Evolutionary conservation across 2,329 filamentous ascomycete genomes (phyloP).

Genomic region (Ophiostoma ips): DNA sequence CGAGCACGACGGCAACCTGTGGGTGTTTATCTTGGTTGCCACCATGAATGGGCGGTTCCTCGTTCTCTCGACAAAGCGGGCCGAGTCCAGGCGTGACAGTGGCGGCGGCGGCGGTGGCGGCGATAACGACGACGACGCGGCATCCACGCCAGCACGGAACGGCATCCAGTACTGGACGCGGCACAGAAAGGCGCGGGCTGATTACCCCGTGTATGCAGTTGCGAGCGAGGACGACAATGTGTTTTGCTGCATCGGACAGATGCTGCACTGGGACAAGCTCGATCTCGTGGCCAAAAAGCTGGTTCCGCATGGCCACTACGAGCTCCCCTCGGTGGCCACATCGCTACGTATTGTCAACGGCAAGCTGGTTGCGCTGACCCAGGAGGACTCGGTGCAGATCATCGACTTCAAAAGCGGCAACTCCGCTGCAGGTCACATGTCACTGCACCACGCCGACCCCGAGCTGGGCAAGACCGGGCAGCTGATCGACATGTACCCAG

Average conservation of each 20-base stretch:
- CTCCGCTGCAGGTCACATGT: slow-evolving; percentile 22
- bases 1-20: slow-evolving; percentile 39
- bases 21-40: slow-evolving; percentile 49
- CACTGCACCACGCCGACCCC: slow-evolving; percentile 31
- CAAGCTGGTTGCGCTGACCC: slow-evolving; percentile 38
- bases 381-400: slow-evolving; percentile 40
- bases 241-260: slow-evolving; percentile 39
- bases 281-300: slow-evolving; percentile 38
- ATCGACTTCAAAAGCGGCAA: slow-evolving; percentile 25
- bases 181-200: slow-evolving; percentile 28
- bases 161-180: slow-evolving; percentile 40
- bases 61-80: slow-evolving; percentile 35
- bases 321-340: slow-evolving; percentile 39
- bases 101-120: slow-evolving; percentile 5
- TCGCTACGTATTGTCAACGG: slow-evolving; percentile 33
- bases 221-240: slow-evolving; percentile 40
- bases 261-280: slow-evolving; percentile 42
- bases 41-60: slow-evolving; percentile 40
- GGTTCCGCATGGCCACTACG: slow-evolving; percentile 29
- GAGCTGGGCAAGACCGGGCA: slow-evolving; percentile 30
- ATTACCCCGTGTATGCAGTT: slow-evolving; percentile 40
- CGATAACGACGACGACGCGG: background rate
- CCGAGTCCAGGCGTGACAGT: slow-evolving; percentile 15
- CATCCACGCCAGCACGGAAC: background rate
- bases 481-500: slow-evolving; percentile 28